A percentile compares a stretch with the other conserved stretches of the same genome.
phyloP scores from a whole-genome alignment of 2,329 filamentous ascomycete species.

The Periconia sp. region DNA sequence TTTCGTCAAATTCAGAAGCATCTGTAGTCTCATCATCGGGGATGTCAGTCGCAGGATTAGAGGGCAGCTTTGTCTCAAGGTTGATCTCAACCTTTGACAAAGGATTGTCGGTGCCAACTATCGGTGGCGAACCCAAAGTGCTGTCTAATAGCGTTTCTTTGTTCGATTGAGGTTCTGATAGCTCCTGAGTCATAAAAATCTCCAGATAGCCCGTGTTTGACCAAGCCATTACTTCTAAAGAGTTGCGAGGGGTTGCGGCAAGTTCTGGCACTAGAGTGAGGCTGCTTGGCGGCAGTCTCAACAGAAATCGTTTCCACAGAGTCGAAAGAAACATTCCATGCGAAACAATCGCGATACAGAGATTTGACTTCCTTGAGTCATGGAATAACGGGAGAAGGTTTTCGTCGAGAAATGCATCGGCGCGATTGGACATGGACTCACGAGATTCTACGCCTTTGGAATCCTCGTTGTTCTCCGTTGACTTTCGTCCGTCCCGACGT shows the following conservation, averaged over 20 bases:
- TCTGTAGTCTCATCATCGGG: not conserved
- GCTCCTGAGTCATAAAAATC: constrained; percentile 35
- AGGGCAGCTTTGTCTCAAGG: too few species aligned
- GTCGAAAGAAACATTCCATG: constrained; percentile 80
- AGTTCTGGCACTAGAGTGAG: constrained; percentile 50
- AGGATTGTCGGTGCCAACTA: not conserved
- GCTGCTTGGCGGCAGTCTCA: constrained; percentile 53
- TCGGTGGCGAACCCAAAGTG: not conserved
- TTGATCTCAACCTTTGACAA: too few species aligned
- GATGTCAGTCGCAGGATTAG: not conserved
- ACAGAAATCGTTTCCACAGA: constrained; percentile 65
- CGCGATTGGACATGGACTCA: constrained; percentile 65
- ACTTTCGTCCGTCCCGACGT: constrained; percentile 42
- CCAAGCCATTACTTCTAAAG: constrained; percentile 62
- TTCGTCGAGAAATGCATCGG: constrained; percentile 65
- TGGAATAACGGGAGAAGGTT: constrained; percentile 62
- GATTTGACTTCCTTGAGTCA: constrained; percentile 28
- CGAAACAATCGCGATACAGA: constrained; percentile 68
- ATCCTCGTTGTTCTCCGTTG: constrained; percentile 53
- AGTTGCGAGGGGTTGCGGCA: constrained; percentile 39
- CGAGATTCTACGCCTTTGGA: constrained; percentile 60
- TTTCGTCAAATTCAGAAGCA: not conserved
- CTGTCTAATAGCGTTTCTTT: not conserved
- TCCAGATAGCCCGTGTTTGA: constrained; percentile 67
- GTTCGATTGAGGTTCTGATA: not conserved